Base-by-base conservation (phyloP, 116 monocot genomes). In the Phalaenopsis hybrid region DNA sequence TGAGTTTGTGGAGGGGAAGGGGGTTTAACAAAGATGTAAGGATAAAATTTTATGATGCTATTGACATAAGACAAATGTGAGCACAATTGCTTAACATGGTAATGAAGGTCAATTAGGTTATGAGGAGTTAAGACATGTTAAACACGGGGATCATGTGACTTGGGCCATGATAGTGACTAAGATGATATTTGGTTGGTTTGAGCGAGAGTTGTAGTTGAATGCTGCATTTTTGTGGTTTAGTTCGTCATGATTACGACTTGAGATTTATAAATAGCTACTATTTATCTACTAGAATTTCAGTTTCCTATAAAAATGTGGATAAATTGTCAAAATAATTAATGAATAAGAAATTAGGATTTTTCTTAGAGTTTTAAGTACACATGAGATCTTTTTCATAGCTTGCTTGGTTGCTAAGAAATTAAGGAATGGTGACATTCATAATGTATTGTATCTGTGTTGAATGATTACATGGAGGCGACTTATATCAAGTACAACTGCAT, bases 71-170 rank as follows among this genome's bases (percentile, higher is more conserved):
- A 4, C 75, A 21, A 17, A 88, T 83, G 44, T 83, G 81, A n/a
- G 44, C 23, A 25, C 41, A 82, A 80, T 90, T 90, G n/a, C 79
- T 68, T 1, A 82, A 88, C 33, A 88, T 90, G 79, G 82, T 88
- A 79, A 90, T 43, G 80, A 88, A 52, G 80, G 45, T 80, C 81
- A 78, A 86, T 31, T 65, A 81, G 59, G 25, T 75, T 25, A 88
- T 86, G 89, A 41, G 41, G 41, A 41, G 41, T 2, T 41, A 41
- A 3, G 41, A 41, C 3, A 41, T 3, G 41, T 41, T 41, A 41
- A 41, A 3, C 41, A 41, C 1, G 4, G 41, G 41, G 41, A 41
- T 41, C 41, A 41, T 3, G 41, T 41, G 21, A 86, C 89, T 37
- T 82, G 89, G 0, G 84, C 86, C 75, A 80, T 61, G 49, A 89